phyloP scores from a whole-genome alignment of 352 stramenopile genomes.

The Globisporangium radiosum region DNA sequence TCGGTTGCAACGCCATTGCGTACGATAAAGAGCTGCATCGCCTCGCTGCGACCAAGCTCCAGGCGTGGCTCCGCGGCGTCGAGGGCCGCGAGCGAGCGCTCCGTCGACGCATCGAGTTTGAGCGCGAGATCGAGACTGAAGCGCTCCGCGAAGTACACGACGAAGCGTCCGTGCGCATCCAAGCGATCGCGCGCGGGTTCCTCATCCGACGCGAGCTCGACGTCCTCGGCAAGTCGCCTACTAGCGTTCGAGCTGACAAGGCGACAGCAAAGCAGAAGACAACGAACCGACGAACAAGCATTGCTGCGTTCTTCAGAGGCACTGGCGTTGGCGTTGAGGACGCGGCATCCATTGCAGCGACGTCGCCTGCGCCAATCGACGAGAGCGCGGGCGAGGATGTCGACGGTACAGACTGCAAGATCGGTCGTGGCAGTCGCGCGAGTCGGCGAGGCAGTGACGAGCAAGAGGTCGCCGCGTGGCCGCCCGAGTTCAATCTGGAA shows the following conservation, averaged over 20 bases:
- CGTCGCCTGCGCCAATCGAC: background rate
- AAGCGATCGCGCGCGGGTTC: constrained; percentile 9
- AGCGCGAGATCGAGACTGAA: constrained; percentile 12
- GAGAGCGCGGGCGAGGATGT: background rate
- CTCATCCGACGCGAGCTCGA: constrained; percentile 3
- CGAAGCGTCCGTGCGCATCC: constrained; percentile 10
- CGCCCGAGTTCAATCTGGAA: constrained; percentile 47
- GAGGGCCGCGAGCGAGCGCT: constrained; percentile 2
- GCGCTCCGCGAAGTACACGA: constrained; percentile 8
- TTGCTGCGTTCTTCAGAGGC: constrained; percentile 5
- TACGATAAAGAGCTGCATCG: background rate
- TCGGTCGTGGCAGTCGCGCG: background rate
- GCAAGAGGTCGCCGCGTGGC: constrained; percentile 32
- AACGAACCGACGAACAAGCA: constrained; percentile 3
- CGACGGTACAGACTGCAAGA: too few species aligned
- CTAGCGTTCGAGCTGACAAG: background rate
- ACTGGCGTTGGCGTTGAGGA: background rate
- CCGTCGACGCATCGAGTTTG: constrained; percentile 4
- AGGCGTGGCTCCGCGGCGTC: constrained; percentile 10
- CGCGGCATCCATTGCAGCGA: background rate
- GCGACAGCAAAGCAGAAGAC: background rate
- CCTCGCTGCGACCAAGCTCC: constrained; percentile 4
- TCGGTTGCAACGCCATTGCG: too few species aligned
- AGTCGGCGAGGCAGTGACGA: constrained; percentile 3
- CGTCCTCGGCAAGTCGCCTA: background rate